phyloP scores from a whole-genome alignment of 2,329 filamentous ascomycete species.

The Drechslerella stenobrocha region DNA sequence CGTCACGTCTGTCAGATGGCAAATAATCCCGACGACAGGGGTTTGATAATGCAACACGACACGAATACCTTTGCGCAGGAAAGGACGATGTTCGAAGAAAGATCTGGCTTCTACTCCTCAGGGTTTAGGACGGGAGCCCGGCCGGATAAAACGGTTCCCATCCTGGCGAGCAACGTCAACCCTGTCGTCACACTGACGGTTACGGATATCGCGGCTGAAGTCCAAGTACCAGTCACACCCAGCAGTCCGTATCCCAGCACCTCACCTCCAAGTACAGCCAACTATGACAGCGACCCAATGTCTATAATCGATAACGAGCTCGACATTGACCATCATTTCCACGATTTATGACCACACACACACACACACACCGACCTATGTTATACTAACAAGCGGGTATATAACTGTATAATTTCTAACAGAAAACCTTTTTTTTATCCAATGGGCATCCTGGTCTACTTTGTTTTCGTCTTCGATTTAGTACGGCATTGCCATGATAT shows the following conservation, averaged over 20 bases:
- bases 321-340: background rate
- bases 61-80: slow-evolving; percentile 45
- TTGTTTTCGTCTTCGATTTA: too few relatives aligned
- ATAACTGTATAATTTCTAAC: background rate
- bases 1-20: slow-evolving; percentile 18
- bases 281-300: slow-evolving; percentile 26
- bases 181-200: slow-evolving; percentile 35
- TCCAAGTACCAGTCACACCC: slow-evolving; percentile 32
- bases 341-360: background rate
- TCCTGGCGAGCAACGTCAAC: slow-evolving; percentile 43
- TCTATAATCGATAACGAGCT: slow-evolving; percentile 17
- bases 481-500: too few relatives aligned
- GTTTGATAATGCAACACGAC: slow-evolving; percentile 42
- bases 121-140: slow-evolving; percentile 10
- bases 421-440: too few relatives aligned
- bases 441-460: too few relatives aligned
- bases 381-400: background rate
- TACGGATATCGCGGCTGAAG: slow-evolving; percentile 43
- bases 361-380: background rate
- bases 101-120: slow-evolving; percentile 39
- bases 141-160: slow-evolving; percentile 32
- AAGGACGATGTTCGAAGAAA: slow-evolving; percentile 44
- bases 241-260: slow-evolving; percentile 29
- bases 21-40: slow-evolving; percentile 38
- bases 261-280: slow-evolving; percentile 32